Evolutionary conservation across 2,329 filamentous ascomycete species (phyloP), one percentile per base, ranked within the genome.

Genomic region (Trichoderma sp.): DNA sequence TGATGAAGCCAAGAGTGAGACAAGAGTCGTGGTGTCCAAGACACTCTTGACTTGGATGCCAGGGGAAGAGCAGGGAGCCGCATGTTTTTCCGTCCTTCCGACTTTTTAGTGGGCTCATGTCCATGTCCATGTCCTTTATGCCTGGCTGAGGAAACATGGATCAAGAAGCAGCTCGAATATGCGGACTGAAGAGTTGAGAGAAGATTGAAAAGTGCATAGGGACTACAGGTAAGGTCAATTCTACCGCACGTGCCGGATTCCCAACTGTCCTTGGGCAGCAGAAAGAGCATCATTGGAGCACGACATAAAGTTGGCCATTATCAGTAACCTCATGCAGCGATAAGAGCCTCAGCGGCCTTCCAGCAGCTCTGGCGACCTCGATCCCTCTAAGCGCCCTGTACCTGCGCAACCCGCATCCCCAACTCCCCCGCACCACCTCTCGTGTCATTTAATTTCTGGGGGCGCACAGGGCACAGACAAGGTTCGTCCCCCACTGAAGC

Each of bases 351-450:
- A 62, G 59, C n/a, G 40, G 27, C n/a, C 49, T n/a, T 14, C 11
- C 60, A 53, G 43, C 24, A 31, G n/a, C 35, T 29, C n/a, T 13
- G 21, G 33, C 27, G 24, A 49, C 61, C 33, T n/a, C 10, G 14
- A 10, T 13, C 13, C 33, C 61, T 35, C 53, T 21, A 29, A 47
- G 63, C 43, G 53, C 52, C 63, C 63, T 52, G 63, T 67, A 58
- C 63, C 63, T 67, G 63, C 63, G 63, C 63, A 33, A n/a, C 63
- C 21, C 13, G 16, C 53, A 13, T n/a, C 63, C 53, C 63, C 63
- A 37, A 49, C n/a, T 49, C 21, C 63, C 63, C 63, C 63, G 53
- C 63, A 58, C 55, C 63, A 33, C 62, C 47, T 40, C 53, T 37
- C 47, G 53, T n/a, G 63, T n/a, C 8, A 8, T 59, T 43, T 40